A percentile compares a stretch with the other conserved stretches of the same genome.
Conservation (phyloP, 2,329 filamentous ascomycete genomes). For the Penicillium corylophilum region DNA sequence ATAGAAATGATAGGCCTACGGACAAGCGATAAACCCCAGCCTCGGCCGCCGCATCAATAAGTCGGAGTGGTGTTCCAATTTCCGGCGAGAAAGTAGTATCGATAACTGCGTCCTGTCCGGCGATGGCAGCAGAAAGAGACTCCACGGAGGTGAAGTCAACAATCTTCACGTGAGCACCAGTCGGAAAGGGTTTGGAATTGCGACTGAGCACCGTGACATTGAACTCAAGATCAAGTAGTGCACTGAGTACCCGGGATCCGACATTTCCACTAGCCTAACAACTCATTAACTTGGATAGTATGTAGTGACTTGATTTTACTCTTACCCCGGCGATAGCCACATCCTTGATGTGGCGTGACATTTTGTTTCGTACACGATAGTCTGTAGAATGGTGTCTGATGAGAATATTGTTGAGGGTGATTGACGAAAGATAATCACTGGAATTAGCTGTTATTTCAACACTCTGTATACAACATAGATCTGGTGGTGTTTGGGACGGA, state of each 20-base stretch:
- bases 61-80: conserved; percentile 8
- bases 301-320: not conserved
- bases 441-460: not conserved
- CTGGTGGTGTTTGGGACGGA: not conserved
- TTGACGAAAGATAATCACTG: not conserved
- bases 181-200: conserved; percentile 10
- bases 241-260: conserved; percentile 4
- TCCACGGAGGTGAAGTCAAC: conserved; percentile 12
- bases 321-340: conserved; percentile 2
- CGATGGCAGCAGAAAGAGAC: conserved; percentile 8
- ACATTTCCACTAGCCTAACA: conserved; percentile 6
- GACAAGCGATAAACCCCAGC: conserved; percentile 14
- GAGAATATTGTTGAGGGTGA: not conserved
- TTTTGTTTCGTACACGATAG: not conserved
- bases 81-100: conserved; percentile 14
- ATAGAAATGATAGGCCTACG: not conserved
- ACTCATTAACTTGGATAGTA: not conserved
- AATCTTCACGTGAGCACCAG: conserved; percentile 6
- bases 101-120: conserved; percentile 15
- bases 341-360: not conserved
- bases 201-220: conserved; percentile 18
- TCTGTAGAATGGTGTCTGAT: not conserved
- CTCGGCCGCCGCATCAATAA: conserved; percentile 13
- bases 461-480: not conserved
- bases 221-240: conserved; percentile 14